Base-by-base conservation (phyloP, 1,284 basidiomycete genomes). In the Leccinum pachyderme region DNA sequence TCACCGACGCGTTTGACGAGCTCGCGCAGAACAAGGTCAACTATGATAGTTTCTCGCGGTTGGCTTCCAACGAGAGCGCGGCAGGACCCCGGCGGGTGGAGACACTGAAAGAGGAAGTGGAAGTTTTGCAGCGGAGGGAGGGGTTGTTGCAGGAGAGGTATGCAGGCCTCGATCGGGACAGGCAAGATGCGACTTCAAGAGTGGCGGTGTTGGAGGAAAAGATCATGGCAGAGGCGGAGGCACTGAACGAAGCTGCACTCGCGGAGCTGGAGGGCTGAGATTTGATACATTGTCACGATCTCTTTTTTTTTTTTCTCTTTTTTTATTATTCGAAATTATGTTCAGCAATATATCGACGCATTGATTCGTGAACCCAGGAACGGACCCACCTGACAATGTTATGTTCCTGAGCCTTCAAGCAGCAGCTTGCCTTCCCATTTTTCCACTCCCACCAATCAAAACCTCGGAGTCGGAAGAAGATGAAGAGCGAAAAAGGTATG, bases 101-200 rank as follows among this genome's bases (percentile, higher is more conserved):
- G 48, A 76, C 79, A 25, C 78, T 96, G 62, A 84, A 86, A 69
- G 90, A 91, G 63, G 95, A 97, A 69, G 94, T 97, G 13, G 87
- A 88, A 44, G 77, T 74, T 59, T 77, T 97, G 47, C 88, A 93
- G 69, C 75, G 79, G 57, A 78, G 89, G 59, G 94, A 97, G 73
- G 75, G 79, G 52, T 74, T 83, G 60, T 73, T 95, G 62, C 95
- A 97, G 72, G 80, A 81, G 59, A 77, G 85, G 54, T 96, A 95
- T 72, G 84, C 83, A n/a, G 93, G 95, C 65, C 71, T 97, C 59
- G 86, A 87, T 51, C 72, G 75, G 54, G 89, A 93, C 72, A 79
- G 88, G 65, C 77, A 83, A 57, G 89, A 89, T 51, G 75, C 81
- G 7, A 75, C 83, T 63, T 78, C 73, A 39, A 75, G 84, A 48